Evolutionary conservation across 345 rosid species (phyloP), one percentile per base, ranked within the genome.

Genomic region (Brassica carinata): DNA sequence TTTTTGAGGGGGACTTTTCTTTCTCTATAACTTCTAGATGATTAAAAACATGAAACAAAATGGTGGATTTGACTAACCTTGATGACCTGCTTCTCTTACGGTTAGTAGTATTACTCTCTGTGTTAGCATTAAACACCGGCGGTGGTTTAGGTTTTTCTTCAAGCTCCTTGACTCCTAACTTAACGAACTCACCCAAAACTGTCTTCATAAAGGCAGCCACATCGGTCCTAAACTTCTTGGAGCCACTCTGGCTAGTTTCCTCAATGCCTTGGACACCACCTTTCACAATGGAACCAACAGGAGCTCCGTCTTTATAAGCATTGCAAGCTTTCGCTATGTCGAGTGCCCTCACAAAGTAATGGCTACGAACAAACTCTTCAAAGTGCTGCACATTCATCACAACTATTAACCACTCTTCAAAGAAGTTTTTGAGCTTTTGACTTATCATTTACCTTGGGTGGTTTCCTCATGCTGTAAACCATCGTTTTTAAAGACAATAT

Each of bases 281-380:
- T 75, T 82, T 88, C 19, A 86, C 87, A n/a, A 88, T 80, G 62
- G 86, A 87, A n/a, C 90, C 99, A 8, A 93, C 90, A 67, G 88
- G 90, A 71, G 92, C 94, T 57, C 97, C 99, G 2, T 86, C 90
- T 83, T 72, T 80, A 81, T 95, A 90, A 10, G 93, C 94, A 75
- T 88, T 87, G 51, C 99, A 90, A 4, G 96, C 96, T 64, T 84
- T 84, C 62, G 88, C 75, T 64, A 93, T 93, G 75, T 87, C 93
- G 59, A 65, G 80, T 45, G 93, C 90, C 38, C 79, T 83, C 18
- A 71, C 79, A 72, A 76, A 83, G 89, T 87, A 95, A 81, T 88
- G 93, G 13, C 96, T 90, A 72, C 66, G 59, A 7, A 89, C 90
- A 65, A 91, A 93, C 79, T 91, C 97, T 85, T 89, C 87, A 64